phyloP scores from a whole-genome alignment of 148 eudicot genomes.

The Bassia scoparia region DNA sequence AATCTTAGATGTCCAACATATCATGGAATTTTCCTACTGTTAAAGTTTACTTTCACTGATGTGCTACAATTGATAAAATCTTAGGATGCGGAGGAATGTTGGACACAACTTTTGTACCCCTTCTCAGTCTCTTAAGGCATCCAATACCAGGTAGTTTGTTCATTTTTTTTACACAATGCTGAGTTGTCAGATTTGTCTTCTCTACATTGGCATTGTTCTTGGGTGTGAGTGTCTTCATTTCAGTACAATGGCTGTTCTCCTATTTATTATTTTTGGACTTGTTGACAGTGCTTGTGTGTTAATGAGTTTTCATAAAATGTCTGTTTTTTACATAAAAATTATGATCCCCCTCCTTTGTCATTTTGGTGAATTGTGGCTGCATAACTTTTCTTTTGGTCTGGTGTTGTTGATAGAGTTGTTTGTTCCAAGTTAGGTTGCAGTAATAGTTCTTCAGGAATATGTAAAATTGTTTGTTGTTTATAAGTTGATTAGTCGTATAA shows the following conservation, averaged over 20 bases:
- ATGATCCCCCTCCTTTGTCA: not conserved
- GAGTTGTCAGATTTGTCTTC: not conserved
- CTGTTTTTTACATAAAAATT: too few relatives aligned
- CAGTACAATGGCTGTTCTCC: not conserved
- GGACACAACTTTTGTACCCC: slow-evolving; percentile 92
- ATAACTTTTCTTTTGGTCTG: not conserved
- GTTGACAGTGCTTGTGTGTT: not conserved
- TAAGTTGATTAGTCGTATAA: not conserved
- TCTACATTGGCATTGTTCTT: not conserved
- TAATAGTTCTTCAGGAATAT: not conserved
- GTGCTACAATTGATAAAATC: slow-evolving; percentile 15
- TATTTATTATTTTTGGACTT: not conserved
- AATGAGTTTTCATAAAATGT: not conserved
- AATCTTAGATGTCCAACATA: not conserved
- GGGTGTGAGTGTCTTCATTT: not conserved
- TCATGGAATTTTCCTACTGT: slow-evolving; percentile 14
- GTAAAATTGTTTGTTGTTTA: not conserved
- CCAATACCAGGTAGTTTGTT: slow-evolving; percentile 53
- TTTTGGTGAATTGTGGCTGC: not conserved
- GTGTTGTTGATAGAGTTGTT: not conserved
- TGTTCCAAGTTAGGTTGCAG: not conserved
- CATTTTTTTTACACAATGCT: not conserved
- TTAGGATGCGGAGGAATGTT: slow-evolving; percentile 99
- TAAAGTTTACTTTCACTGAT: not conserved
- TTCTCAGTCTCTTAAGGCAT: slow-evolving; percentile 64